These are phyloP conservation scores for Sutorius eximius DNA, from an alignment of 1,284 basidiomycete genomes.

Conservation along the genomic window DNA sequence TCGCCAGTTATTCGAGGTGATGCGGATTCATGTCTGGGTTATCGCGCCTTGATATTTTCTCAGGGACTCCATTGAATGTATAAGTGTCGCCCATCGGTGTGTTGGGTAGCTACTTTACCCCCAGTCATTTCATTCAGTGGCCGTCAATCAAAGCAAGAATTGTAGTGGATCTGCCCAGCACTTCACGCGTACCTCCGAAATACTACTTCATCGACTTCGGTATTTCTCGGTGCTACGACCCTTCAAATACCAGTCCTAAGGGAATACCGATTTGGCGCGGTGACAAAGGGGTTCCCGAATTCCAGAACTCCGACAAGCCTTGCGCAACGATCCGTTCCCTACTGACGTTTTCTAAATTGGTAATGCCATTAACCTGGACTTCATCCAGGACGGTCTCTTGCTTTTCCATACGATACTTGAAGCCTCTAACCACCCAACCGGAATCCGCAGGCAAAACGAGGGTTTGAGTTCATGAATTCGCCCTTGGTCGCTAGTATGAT, in stretches of 20 bases:
- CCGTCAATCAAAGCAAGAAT: slow-evolving; percentile 1
- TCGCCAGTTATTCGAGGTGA: slow-evolving; percentile 39
- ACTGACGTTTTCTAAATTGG: slow-evolving; percentile 35
- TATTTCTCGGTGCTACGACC: slow-evolving; percentile 33
- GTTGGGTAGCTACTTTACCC: slow-evolving; percentile 9
- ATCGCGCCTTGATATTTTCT: not conserved
- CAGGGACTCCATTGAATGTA: slow-evolving; percentile 26
- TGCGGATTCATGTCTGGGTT: not conserved
- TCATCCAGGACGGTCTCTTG: slow-evolving; percentile 15
- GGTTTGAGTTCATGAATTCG: slow-evolving; percentile 35
- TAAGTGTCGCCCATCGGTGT: slow-evolving; percentile 13
- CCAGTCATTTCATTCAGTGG: slow-evolving; percentile 16
- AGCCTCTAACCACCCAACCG: not conserved
- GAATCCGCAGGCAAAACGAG: slow-evolving; percentile 6
- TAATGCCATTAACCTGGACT: slow-evolving; percentile 17
- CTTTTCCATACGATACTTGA: not conserved
- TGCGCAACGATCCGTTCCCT: slow-evolving; percentile 31
- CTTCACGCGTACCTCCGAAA: slow-evolving; percentile 18
- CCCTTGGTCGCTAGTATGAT: slow-evolving; percentile 36
- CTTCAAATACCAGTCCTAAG: slow-evolving; percentile 20
- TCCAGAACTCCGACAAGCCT: slow-evolving; percentile 20
- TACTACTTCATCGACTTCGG: slow-evolving; percentile 38
- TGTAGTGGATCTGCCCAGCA: slow-evolving; percentile 5
- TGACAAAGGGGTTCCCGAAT: slow-evolving; percentile 38
- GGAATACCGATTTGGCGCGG: slow-evolving; percentile 26